Base-by-base conservation (phyloP, 2,329 filamentous ascomycete species). In the Epichloe coenophiala region DNA sequence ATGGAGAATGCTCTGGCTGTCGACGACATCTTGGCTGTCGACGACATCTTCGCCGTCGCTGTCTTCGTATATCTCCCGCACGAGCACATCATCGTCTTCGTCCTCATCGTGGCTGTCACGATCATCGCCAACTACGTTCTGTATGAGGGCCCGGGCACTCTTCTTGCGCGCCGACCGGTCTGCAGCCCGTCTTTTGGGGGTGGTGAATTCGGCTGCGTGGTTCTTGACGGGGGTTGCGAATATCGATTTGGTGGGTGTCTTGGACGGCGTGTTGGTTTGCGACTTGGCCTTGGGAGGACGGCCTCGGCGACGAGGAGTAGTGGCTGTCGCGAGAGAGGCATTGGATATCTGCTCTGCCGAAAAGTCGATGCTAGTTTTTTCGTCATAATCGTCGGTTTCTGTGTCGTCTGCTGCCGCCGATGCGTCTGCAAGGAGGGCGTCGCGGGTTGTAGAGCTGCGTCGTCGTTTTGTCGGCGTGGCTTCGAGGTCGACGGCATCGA, bases 141-240 rank as follows among this genome's bases (percentile, higher is more conserved):
- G 81, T 38, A 94, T 83, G 48, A 96, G 69, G 3, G 81, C 79
- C 48, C 82, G 76, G 21, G 85, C 86, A 63, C 87, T 95, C 72
- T 95, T 96, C 61, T 83, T 83, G 59, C 86, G 81, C 2, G 90
- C 91, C 5, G 90, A 96, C 46, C 86, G 81, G 67, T 96, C 88
- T 19, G 85, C 85, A 56, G 87, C 85, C 41, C 77, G 73, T 57
- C 81, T 76, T 38, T 78, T 77, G 0, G 86, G 84, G 1, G 84
- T 88, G 37, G 69, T 60, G 6, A 65, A 68, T 37, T 61, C 69
- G 21, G 60, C 47, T 11, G 61, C 60, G 21, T 55, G 59, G 4
- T 58, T 53, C 50, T 64, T 73, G 12, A 65, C 59, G 0, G 73
- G 73, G 72, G 73, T 75, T 45, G 63, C 59, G 6, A 67, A 61